Evolutionary conservation across 2,329 filamentous ascomycete species (phyloP).

Genomic region (Fusarium sp.): DNA sequence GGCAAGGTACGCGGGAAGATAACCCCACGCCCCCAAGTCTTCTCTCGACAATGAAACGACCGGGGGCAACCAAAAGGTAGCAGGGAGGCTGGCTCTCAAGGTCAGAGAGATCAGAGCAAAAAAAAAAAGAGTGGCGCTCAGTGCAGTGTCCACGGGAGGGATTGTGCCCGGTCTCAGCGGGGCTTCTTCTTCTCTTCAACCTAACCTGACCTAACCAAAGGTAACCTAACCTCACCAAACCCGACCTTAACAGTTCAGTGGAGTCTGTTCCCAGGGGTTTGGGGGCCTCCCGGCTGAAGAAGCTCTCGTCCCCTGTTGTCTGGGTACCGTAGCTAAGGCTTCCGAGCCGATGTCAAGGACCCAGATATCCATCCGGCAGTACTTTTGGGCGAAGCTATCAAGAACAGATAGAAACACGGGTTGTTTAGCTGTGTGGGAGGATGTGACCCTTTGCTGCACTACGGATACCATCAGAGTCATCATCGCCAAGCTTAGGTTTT

Average conservation of each 20-base stretch:
- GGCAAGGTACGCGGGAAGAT: slow-evolving; percentile 38
- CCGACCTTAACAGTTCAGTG: slow-evolving; percentile 28
- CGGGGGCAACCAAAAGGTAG: slow-evolving; percentile 17
- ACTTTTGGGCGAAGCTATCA: slow-evolving; percentile 16
- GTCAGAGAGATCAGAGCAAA: not conserved
- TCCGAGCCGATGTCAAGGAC: slow-evolving; percentile 26
- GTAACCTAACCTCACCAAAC: slow-evolving; percentile 19
- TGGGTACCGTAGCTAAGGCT: slow-evolving; percentile 24
- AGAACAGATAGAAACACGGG: slow-evolving; percentile 4
- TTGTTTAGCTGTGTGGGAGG: slow-evolving; percentile 5
- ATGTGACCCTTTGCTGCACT: slow-evolving; percentile 35
- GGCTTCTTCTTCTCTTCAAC: slow-evolving; percentile 14
- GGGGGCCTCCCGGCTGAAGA: slow-evolving; percentile 22
- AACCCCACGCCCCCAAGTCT: slow-evolving; percentile 31
- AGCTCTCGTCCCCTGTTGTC: slow-evolving; percentile 36
- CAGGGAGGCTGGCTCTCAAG: slow-evolving; percentile 26
- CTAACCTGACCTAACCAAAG: slow-evolving; percentile 3
- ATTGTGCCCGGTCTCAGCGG: slow-evolving; percentile 38
- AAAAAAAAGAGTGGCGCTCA: slow-evolving; percentile 27
- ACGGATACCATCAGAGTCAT: slow-evolving; percentile 2
- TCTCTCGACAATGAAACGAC: slow-evolving; percentile 20
- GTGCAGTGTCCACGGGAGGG: slow-evolving; percentile 15
- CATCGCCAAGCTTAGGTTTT: not conserved
- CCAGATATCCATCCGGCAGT: slow-evolving; percentile 19
- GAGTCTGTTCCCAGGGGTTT: slow-evolving; percentile 15